Evolutionary conservation across 169 alveolate genomes (phyloP).

Genomic region (Besnoitia besnoiti): DNA sequence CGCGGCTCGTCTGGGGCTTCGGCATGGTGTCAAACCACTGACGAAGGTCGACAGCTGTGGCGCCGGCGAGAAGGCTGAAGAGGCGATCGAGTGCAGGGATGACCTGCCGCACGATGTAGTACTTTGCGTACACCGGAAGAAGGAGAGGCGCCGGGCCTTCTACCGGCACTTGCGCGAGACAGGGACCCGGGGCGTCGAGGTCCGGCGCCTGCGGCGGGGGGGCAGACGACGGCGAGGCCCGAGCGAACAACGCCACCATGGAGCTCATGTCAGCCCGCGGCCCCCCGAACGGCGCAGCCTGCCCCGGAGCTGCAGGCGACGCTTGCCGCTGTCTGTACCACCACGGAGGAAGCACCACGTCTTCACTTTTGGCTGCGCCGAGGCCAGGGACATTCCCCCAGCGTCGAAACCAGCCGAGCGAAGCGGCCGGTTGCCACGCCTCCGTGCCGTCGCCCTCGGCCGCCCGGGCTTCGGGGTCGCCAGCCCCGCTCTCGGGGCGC

Average conservation of each 20-base stretch:
- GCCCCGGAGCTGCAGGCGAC: not conserved
- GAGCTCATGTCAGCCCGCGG: not conserved
- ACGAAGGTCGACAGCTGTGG: conserved; percentile 51
- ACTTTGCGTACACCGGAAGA: conserved; percentile 36
- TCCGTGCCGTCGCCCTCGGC: not conserved
- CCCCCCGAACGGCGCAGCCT: not conserved
- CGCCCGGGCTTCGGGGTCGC: not conserved
- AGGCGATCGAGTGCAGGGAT: conserved; percentile 70
- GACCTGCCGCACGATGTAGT: conserved; percentile 66
- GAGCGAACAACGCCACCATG: not conserved
- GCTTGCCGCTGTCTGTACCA: not conserved
- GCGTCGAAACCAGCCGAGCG: not conserved
- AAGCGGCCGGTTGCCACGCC: not conserved
- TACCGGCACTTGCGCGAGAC: not conserved
- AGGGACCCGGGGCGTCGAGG: not conserved
- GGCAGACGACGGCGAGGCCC: not conserved
- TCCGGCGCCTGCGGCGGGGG: not conserved
- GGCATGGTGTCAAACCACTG: conserved; percentile 69
- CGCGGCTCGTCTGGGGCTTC: conserved; percentile 51
- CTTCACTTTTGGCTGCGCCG: not conserved
- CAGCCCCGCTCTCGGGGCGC: not conserved
- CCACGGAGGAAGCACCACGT: not conserved
- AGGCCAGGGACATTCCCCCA: not conserved
- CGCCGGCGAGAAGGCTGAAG: conserved; percentile 53
- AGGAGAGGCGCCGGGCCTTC: conserved; percentile 34